phyloP scores from a whole-genome alignment of 2,329 filamentous ascomycete species.

The Simplicillium sp. region DNA sequence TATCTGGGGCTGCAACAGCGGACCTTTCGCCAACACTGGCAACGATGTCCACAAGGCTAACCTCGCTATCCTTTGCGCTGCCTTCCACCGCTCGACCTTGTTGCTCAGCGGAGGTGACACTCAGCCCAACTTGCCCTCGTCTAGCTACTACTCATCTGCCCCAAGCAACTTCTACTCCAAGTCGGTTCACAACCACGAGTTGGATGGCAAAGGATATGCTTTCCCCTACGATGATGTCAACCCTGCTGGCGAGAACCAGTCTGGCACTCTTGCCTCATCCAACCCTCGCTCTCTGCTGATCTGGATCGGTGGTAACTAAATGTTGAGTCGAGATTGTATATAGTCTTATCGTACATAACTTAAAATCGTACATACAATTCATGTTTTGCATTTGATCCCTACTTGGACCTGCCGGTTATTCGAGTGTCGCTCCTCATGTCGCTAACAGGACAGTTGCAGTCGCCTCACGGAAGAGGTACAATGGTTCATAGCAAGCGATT shows the following conservation, averaged over 20 bases:
- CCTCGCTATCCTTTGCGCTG: conserved; percentile 38
- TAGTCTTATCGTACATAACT: too few species aligned
- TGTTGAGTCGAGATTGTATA: too few species aligned
- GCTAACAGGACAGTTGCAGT: too few species aligned
- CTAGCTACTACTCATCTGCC: conserved; percentile 30
- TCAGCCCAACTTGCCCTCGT: conserved; percentile 28
- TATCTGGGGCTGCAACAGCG: conserved; percentile 41
- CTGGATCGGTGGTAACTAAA: conserved; percentile 11
- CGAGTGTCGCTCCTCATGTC: too few species aligned
- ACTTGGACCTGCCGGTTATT: too few species aligned
- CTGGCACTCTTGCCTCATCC: conserved; percentile 20
- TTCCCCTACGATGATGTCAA: conserved; percentile 62
- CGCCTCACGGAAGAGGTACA: too few species aligned
- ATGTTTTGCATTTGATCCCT: too few species aligned
- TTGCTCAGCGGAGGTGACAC: conserved; percentile 34
- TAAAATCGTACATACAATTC: too few species aligned
- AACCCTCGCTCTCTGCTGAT: conserved; percentile 15
- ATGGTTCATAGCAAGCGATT: too few species aligned
- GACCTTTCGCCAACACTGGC: conserved; percentile 28
- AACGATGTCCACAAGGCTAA: conserved; percentile 30
- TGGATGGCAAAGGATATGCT: conserved; percentile 51
- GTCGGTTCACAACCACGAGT: conserved; percentile 49
- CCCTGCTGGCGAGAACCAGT: conserved; percentile 45
- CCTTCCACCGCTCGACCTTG: conserved; percentile 37
- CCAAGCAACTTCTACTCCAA: conserved; percentile 47